Conservation (phyloP, 495 filamentous ascomycete species). For the Penicillium crystallinum region DNA sequence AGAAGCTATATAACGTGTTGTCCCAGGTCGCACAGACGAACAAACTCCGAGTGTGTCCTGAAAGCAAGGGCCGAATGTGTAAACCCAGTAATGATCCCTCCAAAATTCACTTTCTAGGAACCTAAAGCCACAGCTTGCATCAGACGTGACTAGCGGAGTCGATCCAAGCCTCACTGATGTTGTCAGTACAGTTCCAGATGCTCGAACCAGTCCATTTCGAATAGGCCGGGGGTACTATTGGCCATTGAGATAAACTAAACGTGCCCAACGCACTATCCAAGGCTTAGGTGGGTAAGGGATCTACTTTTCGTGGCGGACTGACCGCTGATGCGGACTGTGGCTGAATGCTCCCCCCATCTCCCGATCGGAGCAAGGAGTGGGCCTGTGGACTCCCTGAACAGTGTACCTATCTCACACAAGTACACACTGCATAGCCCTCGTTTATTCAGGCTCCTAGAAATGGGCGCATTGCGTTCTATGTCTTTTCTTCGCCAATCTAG, state of each 20-base stretch:
- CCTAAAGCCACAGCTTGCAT: not conserved
- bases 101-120: not conserved
- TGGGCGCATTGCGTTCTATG: not conserved
- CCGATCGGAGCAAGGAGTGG: not conserved
- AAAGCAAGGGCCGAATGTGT: constrained; percentile 22
- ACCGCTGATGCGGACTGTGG: constrained; percentile 8
- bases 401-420: not conserved
- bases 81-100: constrained; percentile 1
- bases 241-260: not conserved
- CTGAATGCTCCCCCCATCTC: not conserved
- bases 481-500: not conserved
- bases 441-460: not conserved
- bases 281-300: not conserved
- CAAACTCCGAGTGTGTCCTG: constrained; percentile 10
- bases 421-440: not conserved
- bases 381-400: not conserved
- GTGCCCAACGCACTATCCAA: constrained; percentile 1
- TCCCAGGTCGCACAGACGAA: constrained; percentile 10
- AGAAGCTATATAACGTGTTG: constrained; percentile 18
- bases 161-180: not conserved
- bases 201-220: not conserved
- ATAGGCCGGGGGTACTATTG: not conserved
- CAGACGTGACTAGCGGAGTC: not conserved
- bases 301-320: not conserved
- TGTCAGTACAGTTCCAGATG: not conserved